phyloP scores from a whole-genome alignment of 108 stramenopile genomes.

The Seminavis robusta region DNA sequence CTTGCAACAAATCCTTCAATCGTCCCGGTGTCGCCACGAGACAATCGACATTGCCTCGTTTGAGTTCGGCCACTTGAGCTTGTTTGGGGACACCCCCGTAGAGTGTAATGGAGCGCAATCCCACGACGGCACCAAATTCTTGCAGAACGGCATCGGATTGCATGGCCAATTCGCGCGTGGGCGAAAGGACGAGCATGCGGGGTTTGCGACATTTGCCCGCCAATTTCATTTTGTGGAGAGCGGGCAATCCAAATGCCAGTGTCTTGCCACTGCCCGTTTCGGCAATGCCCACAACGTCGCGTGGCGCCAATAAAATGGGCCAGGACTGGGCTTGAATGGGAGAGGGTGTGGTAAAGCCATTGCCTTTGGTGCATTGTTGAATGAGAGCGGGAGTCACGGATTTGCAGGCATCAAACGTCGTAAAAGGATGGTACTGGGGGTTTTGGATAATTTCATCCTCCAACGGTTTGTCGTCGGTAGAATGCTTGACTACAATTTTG shows the following conservation, averaged over 20 bases:
- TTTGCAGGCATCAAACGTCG: conserved; percentile 42
- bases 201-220: conserved; percentile 46
- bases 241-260: conserved; percentile 94
- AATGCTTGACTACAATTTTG: conserved; percentile 80
- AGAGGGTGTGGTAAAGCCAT: conserved; percentile 84
- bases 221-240: conserved; percentile 62
- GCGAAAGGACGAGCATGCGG: conserved; percentile 93
- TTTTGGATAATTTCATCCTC: conserved; percentile 35
- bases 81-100: conserved; percentile 97
- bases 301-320: conserved; percentile 58
- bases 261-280: conserved; percentile 98
- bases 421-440: conserved; percentile 65
- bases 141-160: conserved; percentile 91
- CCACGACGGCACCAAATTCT: conserved; percentile 79
- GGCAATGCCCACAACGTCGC: conserved; percentile 94
- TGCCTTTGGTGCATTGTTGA: conserved; percentile 70
- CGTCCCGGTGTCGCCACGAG: conserved; percentile 98
- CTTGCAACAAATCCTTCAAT: conserved; percentile 91
- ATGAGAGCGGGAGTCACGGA: conserved; percentile 44
- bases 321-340: conserved; percentile 98
- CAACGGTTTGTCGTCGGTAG: conserved; percentile 48
- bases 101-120: conserved; percentile 75
- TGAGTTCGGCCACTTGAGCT: conserved; percentile 71
- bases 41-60: conserved; percentile 70
- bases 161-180: conserved; percentile 98